Evolutionary conservation across 2,329 filamentous ascomycete genomes (phyloP), one percentile per base, ranked within the genome.

Genomic region (Aspergillus eucalypticola): DNA sequence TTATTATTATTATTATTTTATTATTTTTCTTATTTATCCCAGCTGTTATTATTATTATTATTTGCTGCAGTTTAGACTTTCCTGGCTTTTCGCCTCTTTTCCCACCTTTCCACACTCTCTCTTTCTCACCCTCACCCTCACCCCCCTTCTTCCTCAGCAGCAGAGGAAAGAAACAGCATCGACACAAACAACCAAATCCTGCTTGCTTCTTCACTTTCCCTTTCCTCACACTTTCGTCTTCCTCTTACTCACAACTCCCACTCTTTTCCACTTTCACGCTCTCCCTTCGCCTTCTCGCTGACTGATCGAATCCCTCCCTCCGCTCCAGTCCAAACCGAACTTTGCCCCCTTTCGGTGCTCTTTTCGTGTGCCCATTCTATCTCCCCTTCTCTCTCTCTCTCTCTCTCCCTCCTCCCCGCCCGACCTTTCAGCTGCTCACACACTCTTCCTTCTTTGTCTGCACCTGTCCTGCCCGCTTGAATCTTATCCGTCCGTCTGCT

Each of bases 291-390:
- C 21, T 42, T 15, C 52, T 46, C 60, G 61, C 65, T 63, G 62
- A 67, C 63, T 64, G 54, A 61, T 60, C 41, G 27, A 44, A 38
- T 32, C 27, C 19, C 13, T 48, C 55, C 46, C 63, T 66, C 60
- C n/a, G 11, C 53, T 42, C 27, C 27, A 54, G 42, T 39, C 41
- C 53, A 44, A 42, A 25, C 53, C 44, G 25, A 32, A 27, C 23
- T 21, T 21, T n/a, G 23, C 46, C 58, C 56, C 57, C 58, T 63
- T 63, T 54, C 60, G 56, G 62, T 59, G 52, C 53, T 35, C 54
- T 25, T 62, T 35, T 35, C 32, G 32, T 39, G 27, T 21, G 41
- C 41, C 17, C 41, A 44, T 19, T 19, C 41, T 42, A 29, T 4
- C 27, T 29, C 49, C 50, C 39, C 46, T 55, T 39, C 41, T 39